Evolutionary conservation across 2,329 filamentous ascomycete genomes (phyloP).

Genomic region (Claviceps digitariae): DNA sequence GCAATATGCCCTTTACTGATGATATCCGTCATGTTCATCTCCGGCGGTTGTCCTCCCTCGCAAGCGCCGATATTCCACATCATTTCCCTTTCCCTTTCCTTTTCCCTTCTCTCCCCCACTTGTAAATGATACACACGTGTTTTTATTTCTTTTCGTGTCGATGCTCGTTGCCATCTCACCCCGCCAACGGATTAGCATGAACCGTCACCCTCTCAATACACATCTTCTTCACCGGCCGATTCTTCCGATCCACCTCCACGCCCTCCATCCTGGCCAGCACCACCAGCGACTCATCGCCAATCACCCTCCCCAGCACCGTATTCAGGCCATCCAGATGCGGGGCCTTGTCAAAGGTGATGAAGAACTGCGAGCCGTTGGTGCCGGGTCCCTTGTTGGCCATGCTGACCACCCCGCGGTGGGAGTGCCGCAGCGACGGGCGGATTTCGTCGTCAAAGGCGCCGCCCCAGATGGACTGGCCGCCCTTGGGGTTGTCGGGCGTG

Average conservation of each 20-base stretch:
- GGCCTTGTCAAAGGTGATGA: constrained; percentile 63
- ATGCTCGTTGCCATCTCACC: constrained; percentile 20
- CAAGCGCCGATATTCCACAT: too few relatives aligned
- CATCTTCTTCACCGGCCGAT: constrained; percentile 52
- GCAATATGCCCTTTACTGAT: too few relatives aligned
- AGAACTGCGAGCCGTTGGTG: constrained; percentile 72
- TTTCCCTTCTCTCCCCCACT: too few relatives aligned
- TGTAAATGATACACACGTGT: background rate
- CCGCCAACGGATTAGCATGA: constrained; percentile 68
- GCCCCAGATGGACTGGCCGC: constrained; percentile 61
- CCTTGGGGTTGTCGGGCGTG: constrained; percentile 48
- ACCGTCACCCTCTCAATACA: constrained; percentile 57
- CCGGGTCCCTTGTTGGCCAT: constrained; percentile 69
- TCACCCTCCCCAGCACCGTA: constrained; percentile 67
- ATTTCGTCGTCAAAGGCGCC: constrained; percentile 70
- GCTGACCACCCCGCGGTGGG: constrained; percentile 54
- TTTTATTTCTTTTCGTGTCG: background rate
- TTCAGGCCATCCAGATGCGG: constrained; percentile 74
- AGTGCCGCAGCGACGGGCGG: constrained; percentile 53
- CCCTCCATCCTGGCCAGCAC: constrained; percentile 60
- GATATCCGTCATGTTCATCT: too few relatives aligned
- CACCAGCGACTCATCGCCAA: constrained; percentile 48
- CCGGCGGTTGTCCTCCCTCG: too few relatives aligned
- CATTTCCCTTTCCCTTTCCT: too few relatives aligned
- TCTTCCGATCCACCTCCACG: constrained; percentile 65